These are phyloP conservation scores for Trichoderma reesei DNA, from an alignment of 495 filamentous ascomycete genomes.

Conservation along the genomic window DNA sequence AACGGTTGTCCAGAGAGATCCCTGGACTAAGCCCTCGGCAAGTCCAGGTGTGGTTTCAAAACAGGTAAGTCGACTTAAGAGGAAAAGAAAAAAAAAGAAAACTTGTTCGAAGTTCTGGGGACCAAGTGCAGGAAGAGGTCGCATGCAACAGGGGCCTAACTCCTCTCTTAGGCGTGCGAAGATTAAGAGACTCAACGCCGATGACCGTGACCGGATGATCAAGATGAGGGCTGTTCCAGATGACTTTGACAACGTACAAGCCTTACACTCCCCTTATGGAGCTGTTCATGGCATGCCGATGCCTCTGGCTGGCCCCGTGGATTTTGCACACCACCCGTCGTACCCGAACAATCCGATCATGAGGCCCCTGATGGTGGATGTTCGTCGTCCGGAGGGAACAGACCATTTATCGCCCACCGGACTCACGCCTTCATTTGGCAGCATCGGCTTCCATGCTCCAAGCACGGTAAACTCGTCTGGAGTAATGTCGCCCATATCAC, in stretches of 20 bases:
- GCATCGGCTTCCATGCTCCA: conserved; percentile 48
- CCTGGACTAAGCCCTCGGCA: conserved; percentile 88
- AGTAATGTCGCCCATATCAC: conserved; percentile 44
- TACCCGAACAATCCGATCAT: conserved; percentile 52
- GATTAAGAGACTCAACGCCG: conserved; percentile 84
- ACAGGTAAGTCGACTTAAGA: conserved; percentile 53
- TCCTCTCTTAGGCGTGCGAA: conserved; percentile 67
- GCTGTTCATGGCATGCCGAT: conserved; percentile 45
- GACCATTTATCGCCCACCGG: conserved; percentile 52
- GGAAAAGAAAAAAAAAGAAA: no score
- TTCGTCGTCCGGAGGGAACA: conserved; percentile 45
- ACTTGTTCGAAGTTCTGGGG: conserved; percentile 5
- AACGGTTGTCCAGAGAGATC: conserved; percentile 83
- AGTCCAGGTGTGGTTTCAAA: conserved; percentile 99
- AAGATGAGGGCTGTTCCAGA: conserved; percentile 87
- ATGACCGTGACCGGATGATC: conserved; percentile 90
- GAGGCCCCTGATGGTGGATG: conserved; percentile 52
- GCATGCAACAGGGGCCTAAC: neutral
- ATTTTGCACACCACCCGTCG: conserved; percentile 37
- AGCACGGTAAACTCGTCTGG: conserved; percentile 37
- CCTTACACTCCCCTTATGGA: conserved; percentile 67
- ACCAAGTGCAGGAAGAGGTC: neutral
- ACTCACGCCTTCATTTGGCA: conserved; percentile 51
- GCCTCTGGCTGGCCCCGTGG: conserved; percentile 48
- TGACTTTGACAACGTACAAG: conserved; percentile 86